phyloP scores from a whole-genome alignment of 169 alveolate species.

The Eimeria falciformis region DNA sequence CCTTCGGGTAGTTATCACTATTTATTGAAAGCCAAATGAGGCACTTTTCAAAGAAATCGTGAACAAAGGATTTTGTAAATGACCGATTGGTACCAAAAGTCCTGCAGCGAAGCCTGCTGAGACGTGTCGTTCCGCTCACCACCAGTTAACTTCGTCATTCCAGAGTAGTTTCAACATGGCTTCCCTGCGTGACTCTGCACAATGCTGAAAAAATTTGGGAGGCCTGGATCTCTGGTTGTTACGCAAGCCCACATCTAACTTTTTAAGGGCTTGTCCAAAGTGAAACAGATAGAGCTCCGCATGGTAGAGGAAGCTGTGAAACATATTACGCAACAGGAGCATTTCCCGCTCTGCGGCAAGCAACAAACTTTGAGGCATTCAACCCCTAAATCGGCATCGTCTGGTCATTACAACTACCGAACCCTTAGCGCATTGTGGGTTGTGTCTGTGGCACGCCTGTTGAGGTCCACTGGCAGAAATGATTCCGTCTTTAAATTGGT shows the following conservation, averaged over 20 bases:
- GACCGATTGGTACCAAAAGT: neutral
- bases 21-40: neutral
- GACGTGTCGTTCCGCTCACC: neutral
- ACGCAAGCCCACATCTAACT: neutral
- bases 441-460: conserved; percentile 11
- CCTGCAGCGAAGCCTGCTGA: neutral
- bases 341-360: neutral
- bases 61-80: neutral
- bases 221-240: neutral
- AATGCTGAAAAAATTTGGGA: neutral
- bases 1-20: too few species aligned
- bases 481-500: conserved; percentile 11
- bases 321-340: neutral
- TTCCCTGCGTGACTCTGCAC: conserved; percentile 58
- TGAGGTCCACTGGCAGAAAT: conserved; percentile 48
- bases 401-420: too few species aligned
- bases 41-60: neutral
- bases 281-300: conserved; percentile 32
- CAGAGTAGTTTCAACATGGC: conserved; percentile 73
- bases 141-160: conserved; percentile 63
- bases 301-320: conserved; percentile 36
- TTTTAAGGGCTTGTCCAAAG: conserved; percentile 14
- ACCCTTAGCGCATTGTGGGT: too few species aligned
- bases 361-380: too few species aligned
- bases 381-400: too few species aligned